Evolutionary conservation across 345 rosid genomes (phyloP), one percentile per base, ranked within the genome.

Genomic region (Populus davidiana): DNA sequence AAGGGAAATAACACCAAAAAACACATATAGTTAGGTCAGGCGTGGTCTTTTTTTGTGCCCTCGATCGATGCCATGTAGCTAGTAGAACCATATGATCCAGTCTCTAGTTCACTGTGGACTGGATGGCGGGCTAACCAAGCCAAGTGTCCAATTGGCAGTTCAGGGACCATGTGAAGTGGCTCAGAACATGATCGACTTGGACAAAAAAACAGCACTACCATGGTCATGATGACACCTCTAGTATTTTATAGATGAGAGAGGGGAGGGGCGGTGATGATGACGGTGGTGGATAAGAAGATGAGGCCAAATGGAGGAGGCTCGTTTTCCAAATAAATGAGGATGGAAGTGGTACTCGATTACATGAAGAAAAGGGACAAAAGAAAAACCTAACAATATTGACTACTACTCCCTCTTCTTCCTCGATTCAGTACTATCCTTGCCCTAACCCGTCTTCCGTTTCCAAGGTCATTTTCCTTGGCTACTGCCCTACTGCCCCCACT

Each of bases 351-450:
- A 85, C 88, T 89, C 90, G 66, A 89, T 88, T 88, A 75, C 87
- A 69, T 41, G 66, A 54, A 78, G 77, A 84, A 72, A 83, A 36
- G 16, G 72, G 69, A 56, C 73, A 77, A 84, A 69, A 69, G 49
- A 41, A 63, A 6, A 84, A 77, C 89, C 85, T 75, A 78, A 81
- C 85, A 82, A n/a, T 83, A 83, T 84, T 87, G 87, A 88, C 86
- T 82, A 63, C 73, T 41, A 62, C 75, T 27, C 29, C 52, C 31
- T 29, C 73, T 4, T 36, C 29, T n/a, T 41, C 64, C 64, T 43
- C 36, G 17, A 2, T 44, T 43, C 6, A 5, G 20, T 54, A 8
- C 23, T 21, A 7, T 76, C 67, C 52, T 21, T 27, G 6, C 31
- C 64, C 17, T 25, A 27, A 17, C 65, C 44, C 73, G n/a, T 65